Evolutionary conservation across 2,329 filamentous ascomycete genomes (phyloP), one percentile per base, ranked within the genome.

Genomic region (Penicillium sp.): DNA sequence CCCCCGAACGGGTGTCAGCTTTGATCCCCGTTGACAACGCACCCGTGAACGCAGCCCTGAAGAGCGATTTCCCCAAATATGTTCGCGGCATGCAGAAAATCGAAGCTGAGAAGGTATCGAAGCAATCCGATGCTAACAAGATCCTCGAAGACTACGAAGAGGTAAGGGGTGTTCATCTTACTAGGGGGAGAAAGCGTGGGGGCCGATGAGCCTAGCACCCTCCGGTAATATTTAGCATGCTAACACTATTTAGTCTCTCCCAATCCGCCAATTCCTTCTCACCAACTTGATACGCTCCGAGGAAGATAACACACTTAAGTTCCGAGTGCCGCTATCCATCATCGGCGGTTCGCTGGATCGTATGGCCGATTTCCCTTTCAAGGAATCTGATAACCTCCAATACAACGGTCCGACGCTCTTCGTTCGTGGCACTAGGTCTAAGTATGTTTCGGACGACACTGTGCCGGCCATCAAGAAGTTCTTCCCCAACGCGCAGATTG

Each of bases 1-100:
- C 85, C 1, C 90, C 90, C 0, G 78, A 84, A 6, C 76, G 86
- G 3, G 81, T 96, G 56, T 79, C 82, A 16, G 85, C 88, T 65
- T 78, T 97, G 50, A 82, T 97, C 29, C 82, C 91, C 2, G 92
- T 97, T 13, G 93, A 97, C 77, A 97, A 97, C 70, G 91, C 92
- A 4, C 93, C 93, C 2, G 82, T 96, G 9, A 91, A 95, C 70
- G 89, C 89, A 14, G 82, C 84, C 0, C 81, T 97, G 4, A 82
- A 84, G 60, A 85, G 82, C 60, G 85, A 88, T 68, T 97, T 97
- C 70, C 84, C 81, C 4, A 85, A 84, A 59, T 97, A 97, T 74
- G 81, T 96, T 22, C 84, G 85, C 51, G 93, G 86, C 56, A 96
- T 99, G 92, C 85, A 85, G 67, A 82, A 85, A 61, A 88, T 99